Conservation (phyloP, 2,329 filamentous ascomycete species). For the Ustilaginoidea virens region DNA sequence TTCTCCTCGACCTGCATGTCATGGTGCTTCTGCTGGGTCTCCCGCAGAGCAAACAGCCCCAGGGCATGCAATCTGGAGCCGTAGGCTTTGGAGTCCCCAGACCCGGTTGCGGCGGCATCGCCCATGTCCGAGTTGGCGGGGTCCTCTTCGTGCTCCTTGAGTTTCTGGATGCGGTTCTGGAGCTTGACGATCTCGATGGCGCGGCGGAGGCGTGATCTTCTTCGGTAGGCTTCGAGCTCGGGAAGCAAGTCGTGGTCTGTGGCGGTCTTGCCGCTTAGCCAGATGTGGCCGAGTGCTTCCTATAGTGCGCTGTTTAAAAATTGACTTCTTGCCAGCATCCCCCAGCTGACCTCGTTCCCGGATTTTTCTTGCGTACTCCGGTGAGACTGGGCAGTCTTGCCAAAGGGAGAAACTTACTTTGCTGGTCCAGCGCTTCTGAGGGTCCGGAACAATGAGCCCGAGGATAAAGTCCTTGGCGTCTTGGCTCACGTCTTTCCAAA, state of each 20-base stretch:
- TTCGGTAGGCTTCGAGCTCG: constrained; percentile 78
- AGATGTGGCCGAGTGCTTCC: constrained; percentile 67
- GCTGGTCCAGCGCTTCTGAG: constrained; percentile 62
- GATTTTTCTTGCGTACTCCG: no score
- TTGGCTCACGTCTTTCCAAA: constrained; percentile 94
- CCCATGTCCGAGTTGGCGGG: constrained; percentile 60
- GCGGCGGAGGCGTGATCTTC: constrained; percentile 78
- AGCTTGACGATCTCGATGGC: constrained; percentile 95
- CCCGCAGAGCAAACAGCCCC: constrained; percentile 8
- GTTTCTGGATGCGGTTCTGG: constrained; percentile 82
- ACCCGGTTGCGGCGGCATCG: constrained; percentile 53
- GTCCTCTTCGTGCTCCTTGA: constrained; percentile 86
- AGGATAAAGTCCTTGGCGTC: constrained; percentile 94
- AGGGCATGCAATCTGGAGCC: constrained; percentile 7
- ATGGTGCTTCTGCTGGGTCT: constrained; percentile 57
- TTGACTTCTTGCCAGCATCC: no score
- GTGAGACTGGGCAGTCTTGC: no score
- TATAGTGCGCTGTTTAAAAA: constrained; percentile 15
- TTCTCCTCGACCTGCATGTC: constrained; percentile 50
- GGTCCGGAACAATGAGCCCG: constrained; percentile 61
- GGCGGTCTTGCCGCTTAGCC: constrained; percentile 83
- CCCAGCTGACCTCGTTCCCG: no score
- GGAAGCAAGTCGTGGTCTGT: constrained; percentile 94
- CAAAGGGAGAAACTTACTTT: constrained; percentile 34
- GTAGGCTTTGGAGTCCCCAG: constrained; percentile 4